phyloP scores from a whole-genome alignment of 2,329 filamentous ascomycete species.

The Hypoxylon sp. region DNA sequence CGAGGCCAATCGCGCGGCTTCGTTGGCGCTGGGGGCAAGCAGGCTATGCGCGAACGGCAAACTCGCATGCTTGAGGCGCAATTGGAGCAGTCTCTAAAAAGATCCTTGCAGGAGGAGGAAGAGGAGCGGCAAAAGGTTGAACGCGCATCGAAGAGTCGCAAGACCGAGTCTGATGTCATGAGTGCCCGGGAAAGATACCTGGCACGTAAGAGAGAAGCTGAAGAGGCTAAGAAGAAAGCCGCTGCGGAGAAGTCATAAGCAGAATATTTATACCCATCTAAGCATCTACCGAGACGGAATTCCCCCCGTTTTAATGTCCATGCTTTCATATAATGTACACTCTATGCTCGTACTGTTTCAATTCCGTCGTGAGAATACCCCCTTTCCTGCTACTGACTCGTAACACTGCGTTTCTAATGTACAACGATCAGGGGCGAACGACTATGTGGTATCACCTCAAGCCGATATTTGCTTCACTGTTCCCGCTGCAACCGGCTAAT shows the following conservation, averaged over 20 bases:
- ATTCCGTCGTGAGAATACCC: conserved; percentile 21
- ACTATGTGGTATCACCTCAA: not conserved
- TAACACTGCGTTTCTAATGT: conserved; percentile 25
- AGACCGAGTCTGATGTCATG: conserved; percentile 82
- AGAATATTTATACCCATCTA: conserved; percentile 37
- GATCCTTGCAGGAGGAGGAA: conserved; percentile 78
- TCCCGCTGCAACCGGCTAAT: conserved; percentile 75
- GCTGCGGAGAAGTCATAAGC: conserved; percentile 38
- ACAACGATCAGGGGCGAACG: conserved; percentile 20
- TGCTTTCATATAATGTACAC: conserved; percentile 48
- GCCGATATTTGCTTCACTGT: conserved; percentile 50
- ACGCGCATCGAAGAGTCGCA: conserved; percentile 79
- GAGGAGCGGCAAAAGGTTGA: conserved; percentile 74
- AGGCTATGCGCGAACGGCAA: conserved; percentile 81
- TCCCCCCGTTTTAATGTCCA: conserved; percentile 19
- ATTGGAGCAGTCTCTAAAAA: conserved; percentile 79
- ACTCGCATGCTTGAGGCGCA: conserved; percentile 85
- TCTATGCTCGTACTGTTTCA: conserved; percentile 38
- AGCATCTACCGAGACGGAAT: conserved; percentile 21
- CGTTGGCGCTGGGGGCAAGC: conserved; percentile 67
- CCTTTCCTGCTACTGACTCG: conserved; percentile 14
- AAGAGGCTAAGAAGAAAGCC: conserved; percentile 72
- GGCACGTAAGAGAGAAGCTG: conserved; percentile 81
- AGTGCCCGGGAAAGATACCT: conserved; percentile 86
- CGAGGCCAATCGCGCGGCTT: conserved; percentile 53